Base-by-base conservation (phyloP, 108 stramenopile genomes). In the Skeletonema costatum region DNA sequence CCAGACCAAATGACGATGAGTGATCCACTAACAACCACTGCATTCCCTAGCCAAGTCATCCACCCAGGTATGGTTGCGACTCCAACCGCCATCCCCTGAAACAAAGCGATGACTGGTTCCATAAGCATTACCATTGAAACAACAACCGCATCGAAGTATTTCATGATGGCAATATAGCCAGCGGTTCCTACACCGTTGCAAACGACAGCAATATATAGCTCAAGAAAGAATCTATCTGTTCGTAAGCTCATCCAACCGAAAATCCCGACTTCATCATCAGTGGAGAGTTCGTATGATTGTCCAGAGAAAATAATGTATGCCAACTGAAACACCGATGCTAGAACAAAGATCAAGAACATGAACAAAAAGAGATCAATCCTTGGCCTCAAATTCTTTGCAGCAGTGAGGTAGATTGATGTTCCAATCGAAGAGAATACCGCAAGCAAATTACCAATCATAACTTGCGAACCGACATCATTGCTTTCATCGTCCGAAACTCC, bases 151-250 rank as follows among this genome's bases (percentile, higher is more conserved):
- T 89, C 89, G 56, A 92, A 92, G 60, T 87, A 86, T 30, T 87
- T 78, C 87, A 92, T 86, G 25, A 88, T 78, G 7, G 86, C 81
- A 50, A 90, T 83, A 51, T 78, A 92, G 1, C 89, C 89, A 76
- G 86, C 86, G 3, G 88, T 89, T 2, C 91, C 89, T 12, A 88
- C 31, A 2, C 79, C 19, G 76, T 90, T 90, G 74, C 81, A 80
- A 13, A 89, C 68, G 17, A 90, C 29, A 9, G 80, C 89, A 58
- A 88, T 74, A 33, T 48, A 82, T 17, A 89, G n/a, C 58, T 86
- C 82, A 6, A 89, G 44, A 19, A 82, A 82, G 2, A 92, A 58
- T 3, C 91, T 78, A 66, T 87, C 84, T 32, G 19, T 33, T 67
- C 50, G 60, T 16, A 68, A 50, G 25, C 68, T 66, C 21, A 82